Conservation (phyloP, 163 green algal genomes). For the Scenedesmus sp. region DNA sequence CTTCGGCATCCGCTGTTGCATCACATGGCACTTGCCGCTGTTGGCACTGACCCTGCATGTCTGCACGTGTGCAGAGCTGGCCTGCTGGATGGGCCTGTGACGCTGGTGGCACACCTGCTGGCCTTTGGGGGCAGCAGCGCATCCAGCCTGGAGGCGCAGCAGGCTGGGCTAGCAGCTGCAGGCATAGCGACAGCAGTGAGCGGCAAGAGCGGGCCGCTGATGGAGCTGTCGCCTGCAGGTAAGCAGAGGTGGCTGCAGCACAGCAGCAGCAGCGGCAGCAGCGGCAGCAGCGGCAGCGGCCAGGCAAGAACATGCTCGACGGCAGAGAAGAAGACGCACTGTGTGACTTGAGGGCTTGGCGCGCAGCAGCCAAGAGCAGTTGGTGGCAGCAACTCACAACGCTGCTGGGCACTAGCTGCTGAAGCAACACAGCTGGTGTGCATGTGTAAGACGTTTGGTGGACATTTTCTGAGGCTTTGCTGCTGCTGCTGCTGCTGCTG, state of each 20-base stretch:
- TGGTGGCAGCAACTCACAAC: neutral
- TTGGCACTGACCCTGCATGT: neutral
- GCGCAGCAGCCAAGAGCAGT: neutral
- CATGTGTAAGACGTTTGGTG: neutral
- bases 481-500: conserved; percentile 8
- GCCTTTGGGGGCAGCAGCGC: conserved; percentile 48
- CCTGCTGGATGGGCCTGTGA: conserved; percentile 76
- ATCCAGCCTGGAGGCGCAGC: conserved; percentile 37
- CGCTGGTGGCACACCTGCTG: conserved; percentile 68
- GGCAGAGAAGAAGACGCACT: no score
- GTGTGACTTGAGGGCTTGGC: neutral
- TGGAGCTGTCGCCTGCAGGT: conserved; percentile 76
- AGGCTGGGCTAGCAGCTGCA: conserved; percentile 50
- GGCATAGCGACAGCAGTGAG: conserved; percentile 41
- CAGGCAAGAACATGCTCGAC: no score
- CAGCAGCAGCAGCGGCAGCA: neutral
- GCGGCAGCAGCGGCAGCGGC: neutral
- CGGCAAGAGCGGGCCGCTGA: conserved; percentile 46
- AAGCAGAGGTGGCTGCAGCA: conserved; percentile 25
- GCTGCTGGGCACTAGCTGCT: neutral
- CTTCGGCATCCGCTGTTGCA: neutral
- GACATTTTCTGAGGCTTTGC: neutral
- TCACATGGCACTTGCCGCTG: neutral
- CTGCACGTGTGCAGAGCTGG: conserved; percentile 49
- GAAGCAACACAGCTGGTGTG: neutral